Conservation (phyloP, 169 alveolate species). For the Plasmodium relictum region DNA sequence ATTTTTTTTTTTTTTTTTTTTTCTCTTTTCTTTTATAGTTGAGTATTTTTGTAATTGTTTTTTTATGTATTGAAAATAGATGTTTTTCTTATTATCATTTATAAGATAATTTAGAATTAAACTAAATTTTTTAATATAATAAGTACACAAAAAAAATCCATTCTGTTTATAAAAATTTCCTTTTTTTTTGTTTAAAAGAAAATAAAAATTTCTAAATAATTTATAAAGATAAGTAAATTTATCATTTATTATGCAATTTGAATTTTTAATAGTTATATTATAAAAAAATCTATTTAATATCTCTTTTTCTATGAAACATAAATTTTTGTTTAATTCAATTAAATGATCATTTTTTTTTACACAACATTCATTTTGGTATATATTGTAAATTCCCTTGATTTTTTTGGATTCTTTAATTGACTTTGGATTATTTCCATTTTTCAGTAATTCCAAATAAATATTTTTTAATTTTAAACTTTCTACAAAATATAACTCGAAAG, state of each 20-base stretch:
- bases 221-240: conserved; percentile 13
- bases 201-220: neutral
- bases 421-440: neutral
- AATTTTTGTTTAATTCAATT: conserved; percentile 26
- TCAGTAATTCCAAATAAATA: neutral
- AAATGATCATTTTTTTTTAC: neutral
- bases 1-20: neutral
- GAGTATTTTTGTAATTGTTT: neutral
- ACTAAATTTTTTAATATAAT: conserved; percentile 3
- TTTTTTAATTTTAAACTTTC: conserved; percentile 31
- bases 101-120: neutral
- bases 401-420: neutral
- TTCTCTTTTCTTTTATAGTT: neutral
- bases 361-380: neutral
- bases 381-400: neutral
- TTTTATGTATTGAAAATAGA: conserved; percentile 1
- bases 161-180: neutral
- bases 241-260: conserved; percentile 15
- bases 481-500: conserved; percentile 17
- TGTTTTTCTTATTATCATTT: neutral
- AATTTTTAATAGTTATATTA: conserved; percentile 20
- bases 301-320: conserved; percentile 44
- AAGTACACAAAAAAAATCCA: neutral
- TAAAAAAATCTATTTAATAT: conserved; percentile 40
- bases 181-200: neutral